Base-by-base conservation (phyloP, 129 eudicot species). In the Silybum marianum region DNA sequence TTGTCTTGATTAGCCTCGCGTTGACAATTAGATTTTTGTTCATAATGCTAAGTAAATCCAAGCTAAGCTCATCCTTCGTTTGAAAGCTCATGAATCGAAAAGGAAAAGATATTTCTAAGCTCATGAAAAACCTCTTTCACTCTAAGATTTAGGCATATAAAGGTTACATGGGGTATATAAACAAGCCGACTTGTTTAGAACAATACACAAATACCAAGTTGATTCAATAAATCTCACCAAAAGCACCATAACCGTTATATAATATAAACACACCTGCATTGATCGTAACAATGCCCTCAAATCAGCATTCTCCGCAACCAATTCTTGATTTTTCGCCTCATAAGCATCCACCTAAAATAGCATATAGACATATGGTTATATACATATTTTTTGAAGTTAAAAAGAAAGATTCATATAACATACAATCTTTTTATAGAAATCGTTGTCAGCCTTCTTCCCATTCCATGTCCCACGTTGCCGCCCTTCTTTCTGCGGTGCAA, bases 381-480 rank as follows among this genome's bases (percentile, higher is more conserved):
- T 30, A 42, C 24, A 19, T 26, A 42, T 38, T 14, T 19, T 1
- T 30, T 28, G 11, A 25, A 79, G 69, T 39, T 22, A 22, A 32
- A 63, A 14, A 11, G 36, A 28, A 10, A 63, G 69, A 58, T 74
- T 63, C 46, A 75, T 65, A 38, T 7, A 81, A 79, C 99, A 71
- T 86, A 96, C 99, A 78, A 96, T 96, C 83, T 96, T 96, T 80
- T 93, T 96, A 69, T 96, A 90, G 86, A 96, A 93, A 85, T 96
- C 99, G 51, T 86, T 93, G 88, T 96, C 99, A 67, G 98, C 85
- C 82, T 96, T 96, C 92, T 96, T 96, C 74, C 93, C 97, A 40
- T 85, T 93, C 99, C 99, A 96, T 36, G 98, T 96, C 48, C 99
- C 99, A 78, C 99, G 98, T 69, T 93, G 99, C 66, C 99, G 79